Evolutionary conservation across 2,329 filamentous ascomycete species (phyloP).

Genomic region (Exophiala lecanii-corni): DNA sequence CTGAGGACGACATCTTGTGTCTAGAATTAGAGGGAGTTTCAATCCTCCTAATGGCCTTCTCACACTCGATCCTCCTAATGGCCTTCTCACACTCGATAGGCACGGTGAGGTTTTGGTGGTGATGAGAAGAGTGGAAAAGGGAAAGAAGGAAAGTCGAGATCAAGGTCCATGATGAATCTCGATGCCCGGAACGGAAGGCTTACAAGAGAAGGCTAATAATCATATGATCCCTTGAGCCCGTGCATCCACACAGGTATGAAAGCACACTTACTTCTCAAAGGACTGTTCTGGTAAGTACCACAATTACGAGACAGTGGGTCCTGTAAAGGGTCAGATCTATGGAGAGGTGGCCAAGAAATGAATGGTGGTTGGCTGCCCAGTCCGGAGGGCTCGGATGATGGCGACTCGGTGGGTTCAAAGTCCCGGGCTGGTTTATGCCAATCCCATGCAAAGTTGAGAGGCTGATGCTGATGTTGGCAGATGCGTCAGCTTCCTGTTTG

Average conservation of each 20-base stretch:
- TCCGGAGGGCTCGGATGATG: slow-evolving; percentile 20
- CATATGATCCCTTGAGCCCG: background rate
- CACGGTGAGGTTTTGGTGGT: background rate
- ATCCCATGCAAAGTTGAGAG: too few relatives aligned
- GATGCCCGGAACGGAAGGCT: background rate
- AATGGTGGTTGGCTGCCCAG: slow-evolving; percentile 12
- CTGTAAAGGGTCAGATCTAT: background rate
- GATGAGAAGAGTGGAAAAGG: background rate
- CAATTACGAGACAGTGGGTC: background rate
- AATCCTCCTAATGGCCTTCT: background rate
- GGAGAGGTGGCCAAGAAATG: slow-evolving; percentile 7
- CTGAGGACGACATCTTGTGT: background rate
- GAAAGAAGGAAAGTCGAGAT: too few relatives aligned
- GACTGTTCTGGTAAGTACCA: background rate
- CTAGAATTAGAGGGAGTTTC: background rate
- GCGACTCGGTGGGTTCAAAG: slow-evolving; percentile 1
- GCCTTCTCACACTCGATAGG: too few relatives aligned
- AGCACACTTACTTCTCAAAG: background rate
- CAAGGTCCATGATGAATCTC: background rate
- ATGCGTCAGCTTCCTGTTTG: slow-evolving; percentile 2
- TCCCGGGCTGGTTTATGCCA: too few relatives aligned
- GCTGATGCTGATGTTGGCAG: slow-evolving; percentile 1
- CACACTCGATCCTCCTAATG: too few relatives aligned
- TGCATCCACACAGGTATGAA: background rate
- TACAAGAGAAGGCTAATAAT: background rate